A percentile compares a stretch with the other conserved stretches of the same genome.
These are phyloP conservation scores for Mycena citricolor DNA, from an alignment of 1,284 basidiomycete species.

Conservation along the genomic window DNA sequence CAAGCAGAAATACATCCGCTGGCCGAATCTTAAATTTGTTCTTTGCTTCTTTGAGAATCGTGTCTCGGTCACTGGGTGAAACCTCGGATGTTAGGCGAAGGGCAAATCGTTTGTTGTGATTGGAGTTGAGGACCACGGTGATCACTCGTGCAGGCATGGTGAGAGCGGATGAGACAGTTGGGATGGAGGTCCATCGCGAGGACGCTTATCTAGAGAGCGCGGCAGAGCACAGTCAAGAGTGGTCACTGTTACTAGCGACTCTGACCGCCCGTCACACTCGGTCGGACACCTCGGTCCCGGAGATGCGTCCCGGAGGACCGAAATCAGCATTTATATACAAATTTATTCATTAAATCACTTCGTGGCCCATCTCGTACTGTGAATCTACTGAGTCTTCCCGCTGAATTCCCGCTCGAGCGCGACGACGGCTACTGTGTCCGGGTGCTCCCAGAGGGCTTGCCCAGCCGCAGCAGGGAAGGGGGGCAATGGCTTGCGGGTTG, in stretches of 20 bases:
- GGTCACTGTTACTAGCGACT: no score
- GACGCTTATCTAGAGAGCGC: no score
- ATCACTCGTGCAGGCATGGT: slow-evolving; percentile 25
- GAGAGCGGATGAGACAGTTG: no score
- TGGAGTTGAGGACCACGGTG: slow-evolving; percentile 36
- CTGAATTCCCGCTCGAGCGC: slow-evolving; percentile 62
- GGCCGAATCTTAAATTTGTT: slow-evolving; percentile 39
- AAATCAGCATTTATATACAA: no score
- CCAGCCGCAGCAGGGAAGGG: slow-evolving; percentile 57
- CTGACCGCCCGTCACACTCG: no score
- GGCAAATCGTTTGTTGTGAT: slow-evolving; percentile 34
- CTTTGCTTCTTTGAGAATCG: slow-evolving; percentile 34
- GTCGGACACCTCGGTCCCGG: no score
- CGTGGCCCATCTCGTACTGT: no score
- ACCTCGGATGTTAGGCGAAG: slow-evolving; percentile 25
- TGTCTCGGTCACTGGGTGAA: slow-evolving; percentile 22
- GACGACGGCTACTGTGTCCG: slow-evolving; percentile 67
- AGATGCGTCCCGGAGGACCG: no score
- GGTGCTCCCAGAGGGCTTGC: slow-evolving; percentile 65
- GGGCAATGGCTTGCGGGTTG: slow-evolving; percentile 73
- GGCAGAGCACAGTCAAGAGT: no score
- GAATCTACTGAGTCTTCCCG: slow-evolving; percentile 34
- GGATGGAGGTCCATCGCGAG: no score
- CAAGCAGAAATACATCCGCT: slow-evolving; percentile 31
- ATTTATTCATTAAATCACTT: no score